These are phyloP conservation scores for Apiotrichum brassicae DNA, from an alignment of 1,284 basidiomycete genomes.

Conservation along the genomic window DNA sequence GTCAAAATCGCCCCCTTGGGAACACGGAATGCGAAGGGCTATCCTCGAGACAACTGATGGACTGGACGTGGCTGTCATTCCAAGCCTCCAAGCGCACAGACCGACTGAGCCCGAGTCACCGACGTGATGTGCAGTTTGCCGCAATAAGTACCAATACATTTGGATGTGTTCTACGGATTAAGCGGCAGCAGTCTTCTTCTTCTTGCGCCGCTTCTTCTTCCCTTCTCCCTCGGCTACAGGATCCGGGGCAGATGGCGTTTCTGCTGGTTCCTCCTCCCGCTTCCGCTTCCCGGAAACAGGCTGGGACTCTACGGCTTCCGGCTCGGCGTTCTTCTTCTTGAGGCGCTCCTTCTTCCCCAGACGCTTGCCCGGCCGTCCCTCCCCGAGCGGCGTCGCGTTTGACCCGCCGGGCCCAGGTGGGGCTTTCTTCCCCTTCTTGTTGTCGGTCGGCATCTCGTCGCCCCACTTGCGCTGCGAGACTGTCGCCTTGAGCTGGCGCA, in stretches of 20 bases:
- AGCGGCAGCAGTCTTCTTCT: constrained; percentile 8
- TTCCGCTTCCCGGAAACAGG: constrained; percentile 10
- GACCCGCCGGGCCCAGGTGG: constrained; percentile 4
- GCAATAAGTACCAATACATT: no score
- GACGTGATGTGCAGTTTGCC: no score
- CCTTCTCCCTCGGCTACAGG: constrained; percentile 7
- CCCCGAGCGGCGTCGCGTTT: constrained; percentile 13
- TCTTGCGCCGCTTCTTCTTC: constrained; percentile 21
- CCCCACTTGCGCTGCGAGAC: constrained; percentile 52
- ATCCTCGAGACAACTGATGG: no score
- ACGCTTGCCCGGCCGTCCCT: constrained; percentile 32
- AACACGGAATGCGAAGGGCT: no score
- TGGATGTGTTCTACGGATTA: no score
- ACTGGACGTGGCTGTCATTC: no score
- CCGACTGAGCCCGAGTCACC: no score
- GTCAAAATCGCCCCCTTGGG: no score
- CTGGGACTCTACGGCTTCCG: constrained; percentile 1
- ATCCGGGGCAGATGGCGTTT: not conserved
- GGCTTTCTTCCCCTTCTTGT: constrained; percentile 5
- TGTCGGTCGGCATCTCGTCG: constrained; percentile 39
- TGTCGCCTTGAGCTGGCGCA: constrained; percentile 66
- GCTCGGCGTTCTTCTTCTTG: constrained; percentile 18
- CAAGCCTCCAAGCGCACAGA: no score
- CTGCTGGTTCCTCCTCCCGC: constrained; percentile 3
- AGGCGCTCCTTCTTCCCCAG: constrained; percentile 49